Evolutionary conservation across 306 rosid genomes (phyloP).

Genomic region (Datisca glomerata): DNA sequence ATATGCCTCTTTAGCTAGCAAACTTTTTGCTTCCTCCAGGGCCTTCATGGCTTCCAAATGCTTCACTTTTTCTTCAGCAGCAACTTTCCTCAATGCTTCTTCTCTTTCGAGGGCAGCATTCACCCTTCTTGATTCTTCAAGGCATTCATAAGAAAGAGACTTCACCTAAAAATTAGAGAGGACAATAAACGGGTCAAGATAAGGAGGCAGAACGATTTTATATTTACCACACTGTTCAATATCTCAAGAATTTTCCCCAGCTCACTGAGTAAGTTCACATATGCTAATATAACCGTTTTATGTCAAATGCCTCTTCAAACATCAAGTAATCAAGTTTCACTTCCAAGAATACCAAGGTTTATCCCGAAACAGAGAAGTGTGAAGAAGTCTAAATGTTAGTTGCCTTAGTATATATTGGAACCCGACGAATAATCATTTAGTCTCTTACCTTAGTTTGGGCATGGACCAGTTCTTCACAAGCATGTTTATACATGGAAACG

Average conservation of each 20-base stretch:
- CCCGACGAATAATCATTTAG: conserved; percentile 2
- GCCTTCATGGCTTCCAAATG: conserved; percentile 59
- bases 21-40: conserved; percentile 54
- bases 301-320: neutral
- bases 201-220: neutral
- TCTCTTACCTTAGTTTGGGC: conserved; percentile 66
- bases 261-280: no score
- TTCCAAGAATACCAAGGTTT: neutral
- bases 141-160: conserved; percentile 60
- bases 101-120: conserved; percentile 60
- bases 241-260: no score
- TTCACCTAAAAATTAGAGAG: conserved; percentile 29
- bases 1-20: conserved; percentile 61
- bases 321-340: neutral
- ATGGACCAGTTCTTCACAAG: conserved; percentile 66
- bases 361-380: neutral
- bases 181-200: neutral
- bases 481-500: conserved; percentile 55
- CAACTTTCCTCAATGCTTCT: conserved; percentile 52
- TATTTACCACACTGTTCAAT: neutral
- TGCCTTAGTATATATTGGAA: neutral
- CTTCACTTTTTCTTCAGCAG: conserved; percentile 70
- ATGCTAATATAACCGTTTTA: neutral
- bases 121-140: conserved; percentile 58
- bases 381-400: neutral